Percentiles rank a stretch among this genome's conserved stretches.
Evolutionary conservation across 73 alveolate genomes (phyloP).

Genomic region (Tetrahymena thermophila): DNA sequence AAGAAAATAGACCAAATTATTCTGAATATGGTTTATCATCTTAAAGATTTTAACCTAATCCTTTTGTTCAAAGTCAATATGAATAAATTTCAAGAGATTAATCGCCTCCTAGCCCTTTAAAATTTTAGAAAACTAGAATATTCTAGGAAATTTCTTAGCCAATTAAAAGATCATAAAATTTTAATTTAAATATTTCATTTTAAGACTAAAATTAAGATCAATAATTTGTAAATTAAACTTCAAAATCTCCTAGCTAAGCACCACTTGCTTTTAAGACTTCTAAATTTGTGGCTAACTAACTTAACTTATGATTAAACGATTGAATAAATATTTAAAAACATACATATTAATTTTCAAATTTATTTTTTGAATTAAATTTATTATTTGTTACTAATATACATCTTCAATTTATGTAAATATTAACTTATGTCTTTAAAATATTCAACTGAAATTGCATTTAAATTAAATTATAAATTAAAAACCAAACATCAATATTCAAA

Average conservation of each 20-base stretch:
- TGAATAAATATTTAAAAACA: not conserved
- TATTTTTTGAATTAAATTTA: not conserved
- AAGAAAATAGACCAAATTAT: not conserved
- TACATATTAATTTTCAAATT: not conserved
- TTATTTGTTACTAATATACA: not conserved
- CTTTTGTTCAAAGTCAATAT: not conserved
- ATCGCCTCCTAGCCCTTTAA: not conserved
- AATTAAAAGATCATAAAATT: not conserved
- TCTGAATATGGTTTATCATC: not conserved
- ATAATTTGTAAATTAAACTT: not conserved
- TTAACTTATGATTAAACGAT: not conserved
- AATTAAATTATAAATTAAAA: no score
- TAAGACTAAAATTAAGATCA: not conserved
- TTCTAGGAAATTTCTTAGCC: not conserved
- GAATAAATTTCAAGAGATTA: not conserved
- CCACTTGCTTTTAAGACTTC: not conserved
- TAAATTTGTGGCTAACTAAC: not conserved
- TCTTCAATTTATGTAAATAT: not conserved
- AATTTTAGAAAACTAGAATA: not conserved
- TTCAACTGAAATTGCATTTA: no score
- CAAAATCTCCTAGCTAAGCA: not conserved
- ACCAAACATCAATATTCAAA: no score
- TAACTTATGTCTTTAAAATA: not conserved
- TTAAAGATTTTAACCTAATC: not conserved
- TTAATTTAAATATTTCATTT: not conserved